Evolutionary conservation across 2,329 filamentous ascomycete genomes (phyloP).

Genomic region (Claviceps monticola): DNA sequence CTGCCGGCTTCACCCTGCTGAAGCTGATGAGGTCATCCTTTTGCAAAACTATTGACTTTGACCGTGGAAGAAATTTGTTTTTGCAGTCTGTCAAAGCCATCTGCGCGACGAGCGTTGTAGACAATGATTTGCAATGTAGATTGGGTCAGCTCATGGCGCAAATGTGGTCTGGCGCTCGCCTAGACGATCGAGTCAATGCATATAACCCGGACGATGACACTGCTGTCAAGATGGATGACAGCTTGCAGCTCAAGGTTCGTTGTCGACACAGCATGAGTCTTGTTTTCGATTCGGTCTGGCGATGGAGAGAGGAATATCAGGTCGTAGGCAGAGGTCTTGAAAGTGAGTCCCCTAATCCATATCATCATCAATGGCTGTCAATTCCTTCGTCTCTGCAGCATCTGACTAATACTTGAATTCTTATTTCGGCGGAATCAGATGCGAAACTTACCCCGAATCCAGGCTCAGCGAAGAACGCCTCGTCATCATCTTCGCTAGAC

Average conservation of each 20-base stretch:
- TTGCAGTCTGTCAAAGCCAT: slow-evolving; percentile 57
- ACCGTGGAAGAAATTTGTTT: slow-evolving; percentile 54
- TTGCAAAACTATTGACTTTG: slow-evolving; percentile 54
- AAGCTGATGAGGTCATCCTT: slow-evolving; percentile 72
- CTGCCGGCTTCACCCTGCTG: slow-evolving; percentile 61
- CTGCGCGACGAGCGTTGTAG: slow-evolving; percentile 57
- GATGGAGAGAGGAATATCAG: slow-evolving; percentile 71
- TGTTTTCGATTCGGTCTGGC: slow-evolving; percentile 74
- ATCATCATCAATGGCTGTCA: neutral
- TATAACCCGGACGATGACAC: slow-evolving; percentile 35
- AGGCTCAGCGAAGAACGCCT: slow-evolving; percentile 62
- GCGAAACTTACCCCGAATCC: slow-evolving; percentile 79
- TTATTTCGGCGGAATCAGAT: slow-evolving; percentile 25
- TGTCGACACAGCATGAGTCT: slow-evolving; percentile 76
- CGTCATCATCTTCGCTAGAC: slow-evolving; percentile 51
- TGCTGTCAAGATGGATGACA: slow-evolving; percentile 48
- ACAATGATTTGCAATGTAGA: slow-evolving; percentile 68
- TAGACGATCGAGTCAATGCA: slow-evolving; percentile 32
- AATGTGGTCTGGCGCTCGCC: slow-evolving; percentile 62
- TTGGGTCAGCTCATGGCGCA: slow-evolving; percentile 77
- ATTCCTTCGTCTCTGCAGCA: neutral
- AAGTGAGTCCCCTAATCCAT: slow-evolving; percentile 35
- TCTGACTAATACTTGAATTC: too few relatives aligned
- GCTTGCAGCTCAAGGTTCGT: slow-evolving; percentile 65
- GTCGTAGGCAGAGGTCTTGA: slow-evolving; percentile 57